These are phyloP conservation scores for Oryza longistaminata DNA, from an alignment of 176 grass and related monocot genomes.

Conservation along the genomic window DNA sequence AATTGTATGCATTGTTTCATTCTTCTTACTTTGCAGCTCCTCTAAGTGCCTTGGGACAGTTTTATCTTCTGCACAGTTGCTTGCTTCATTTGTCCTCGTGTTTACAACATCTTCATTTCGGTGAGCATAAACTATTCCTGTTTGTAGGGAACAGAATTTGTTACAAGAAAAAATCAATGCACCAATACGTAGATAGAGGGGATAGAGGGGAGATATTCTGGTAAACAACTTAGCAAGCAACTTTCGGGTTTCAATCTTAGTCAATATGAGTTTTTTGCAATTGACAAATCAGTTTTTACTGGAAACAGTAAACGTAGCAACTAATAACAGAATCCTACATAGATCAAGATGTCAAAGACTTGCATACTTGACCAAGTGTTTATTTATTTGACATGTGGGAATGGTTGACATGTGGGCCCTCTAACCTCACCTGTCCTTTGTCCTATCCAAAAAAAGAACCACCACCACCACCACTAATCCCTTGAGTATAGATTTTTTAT, in stretches of 20 bases:
- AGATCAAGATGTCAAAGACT: neutral
- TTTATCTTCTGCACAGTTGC: neutral
- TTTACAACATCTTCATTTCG: conserved; percentile 91
- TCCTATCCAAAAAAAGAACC: no score
- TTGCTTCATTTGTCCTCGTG: conserved; percentile 28
- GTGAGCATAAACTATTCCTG: conserved; percentile 93
- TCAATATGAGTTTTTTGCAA: neutral
- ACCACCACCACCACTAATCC: no score
- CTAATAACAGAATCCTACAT: neutral
- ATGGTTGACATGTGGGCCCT: no score
- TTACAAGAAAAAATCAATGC: conserved; percentile 20
- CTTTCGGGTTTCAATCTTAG: neutral
- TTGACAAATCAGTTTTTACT: neutral
- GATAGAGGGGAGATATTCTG: neutral
- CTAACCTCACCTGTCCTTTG: no score
- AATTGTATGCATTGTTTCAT: conserved; percentile 12
- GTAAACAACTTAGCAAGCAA: neutral
- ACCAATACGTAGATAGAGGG: neutral
- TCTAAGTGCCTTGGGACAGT: conserved; percentile 17
- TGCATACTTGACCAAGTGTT: neutral
- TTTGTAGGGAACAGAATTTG: conserved; percentile 20
- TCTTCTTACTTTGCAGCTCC: conserved; percentile 25
- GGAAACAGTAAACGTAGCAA: neutral
- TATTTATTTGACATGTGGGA: no score
- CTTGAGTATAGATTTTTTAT: no score